A percentile compares a stretch with the other conserved stretches of the same genome.
These are phyloP conservation scores for Lathyrus aphaca DNA, from an alignment of 306 rosid species.

Conservation along the genomic window DNA sequence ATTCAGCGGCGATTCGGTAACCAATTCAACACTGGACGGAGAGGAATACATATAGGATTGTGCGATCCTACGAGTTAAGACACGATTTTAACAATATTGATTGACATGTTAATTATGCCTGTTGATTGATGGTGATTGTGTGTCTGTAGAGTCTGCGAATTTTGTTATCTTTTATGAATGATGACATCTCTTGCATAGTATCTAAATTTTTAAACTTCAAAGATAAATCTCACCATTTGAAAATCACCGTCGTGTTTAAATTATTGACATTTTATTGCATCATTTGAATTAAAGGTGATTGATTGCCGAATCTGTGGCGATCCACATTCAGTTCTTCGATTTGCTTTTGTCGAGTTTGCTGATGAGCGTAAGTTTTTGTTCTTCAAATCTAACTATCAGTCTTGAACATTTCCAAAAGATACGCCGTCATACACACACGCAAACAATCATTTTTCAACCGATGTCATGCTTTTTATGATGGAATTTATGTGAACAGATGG, in stretches of 20 bases:
- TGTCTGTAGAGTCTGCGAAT: neutral
- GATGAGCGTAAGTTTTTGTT: conserved; percentile 79
- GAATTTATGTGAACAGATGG: conserved; percentile 65
- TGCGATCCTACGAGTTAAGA: neutral
- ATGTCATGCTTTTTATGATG: conserved; percentile 35
- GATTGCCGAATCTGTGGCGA: conserved; percentile 98
- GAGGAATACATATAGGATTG: neutral
- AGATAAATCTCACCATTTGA: neutral
- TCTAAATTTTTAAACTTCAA: conserved; percentile 18
- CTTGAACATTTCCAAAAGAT: neutral
- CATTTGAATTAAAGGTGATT: conserved; percentile 68
- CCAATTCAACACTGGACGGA: neutral
- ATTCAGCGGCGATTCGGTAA: neutral
- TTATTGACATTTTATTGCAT: conserved; percentile 28
- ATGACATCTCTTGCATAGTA: conserved; percentile 10
- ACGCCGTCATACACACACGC: neutral
- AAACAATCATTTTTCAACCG: neutral
- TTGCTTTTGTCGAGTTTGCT: conserved; percentile 97
- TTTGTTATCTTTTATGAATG: neutral
- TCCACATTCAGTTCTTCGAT: conserved; percentile 95
- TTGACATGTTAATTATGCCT: conserved; percentile 7
- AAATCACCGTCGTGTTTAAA: neutral
- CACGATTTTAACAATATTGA: neutral
- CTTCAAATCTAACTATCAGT: conserved; percentile 12
- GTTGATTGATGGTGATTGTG: conserved; percentile 1